Percentiles rank a stretch among this genome's conserved stretches.
These are phyloP conservation scores for Pisolithus sp. DNA, from an alignment of 768 basidiomycete genomes.

Conservation along the genomic window DNA sequence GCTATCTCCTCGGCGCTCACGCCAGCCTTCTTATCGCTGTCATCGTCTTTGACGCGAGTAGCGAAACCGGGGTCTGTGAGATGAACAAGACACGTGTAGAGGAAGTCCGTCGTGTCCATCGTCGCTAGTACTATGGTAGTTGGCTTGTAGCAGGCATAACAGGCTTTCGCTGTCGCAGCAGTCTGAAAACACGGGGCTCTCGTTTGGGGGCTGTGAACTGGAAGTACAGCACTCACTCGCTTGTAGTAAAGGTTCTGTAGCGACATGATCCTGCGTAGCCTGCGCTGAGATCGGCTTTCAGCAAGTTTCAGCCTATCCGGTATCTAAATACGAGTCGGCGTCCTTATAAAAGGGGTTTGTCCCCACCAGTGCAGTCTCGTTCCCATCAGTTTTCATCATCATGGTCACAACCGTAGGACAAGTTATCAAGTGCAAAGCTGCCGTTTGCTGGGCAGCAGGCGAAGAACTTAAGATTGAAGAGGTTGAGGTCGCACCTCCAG, in stretches of 20 bases:
- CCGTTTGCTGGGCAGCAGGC: slow-evolving; percentile 93
- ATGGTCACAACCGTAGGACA: slow-evolving; percentile 79
- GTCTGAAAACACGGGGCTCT: slow-evolving; percentile 39
- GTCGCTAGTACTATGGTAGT: slow-evolving; percentile 84
- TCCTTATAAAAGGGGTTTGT: too few species aligned
- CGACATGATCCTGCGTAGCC: slow-evolving; percentile 39
- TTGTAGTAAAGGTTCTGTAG: slow-evolving; percentile 87
- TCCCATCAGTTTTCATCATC: slow-evolving; percentile 5
- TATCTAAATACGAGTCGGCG: not conserved
- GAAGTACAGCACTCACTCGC: slow-evolving; percentile 48
- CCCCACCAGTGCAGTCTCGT: too few species aligned
- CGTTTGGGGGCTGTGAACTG: not conserved
- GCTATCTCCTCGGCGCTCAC: slow-evolving; percentile 66
- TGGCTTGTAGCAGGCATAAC: slow-evolving; percentile 73
- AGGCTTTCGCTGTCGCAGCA: slow-evolving; percentile 70
- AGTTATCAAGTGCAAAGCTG: slow-evolving; percentile 81
- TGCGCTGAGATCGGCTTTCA: not conserved
- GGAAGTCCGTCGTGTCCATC: slow-evolving; percentile 72
- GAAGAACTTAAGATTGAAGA: slow-evolving; percentile 83
- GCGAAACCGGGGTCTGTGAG: slow-evolving; percentile 77
- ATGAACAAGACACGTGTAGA: slow-evolving; percentile 82
- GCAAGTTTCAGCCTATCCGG: too few species aligned
- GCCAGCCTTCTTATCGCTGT: slow-evolving; percentile 30
- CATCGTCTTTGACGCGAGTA: slow-evolving; percentile 38
- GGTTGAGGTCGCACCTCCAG: slow-evolving; percentile 90